These are phyloP conservation scores for Rosa hybrid DNA, from an alignment of 331 rosid species.

Conservation along the genomic window DNA sequence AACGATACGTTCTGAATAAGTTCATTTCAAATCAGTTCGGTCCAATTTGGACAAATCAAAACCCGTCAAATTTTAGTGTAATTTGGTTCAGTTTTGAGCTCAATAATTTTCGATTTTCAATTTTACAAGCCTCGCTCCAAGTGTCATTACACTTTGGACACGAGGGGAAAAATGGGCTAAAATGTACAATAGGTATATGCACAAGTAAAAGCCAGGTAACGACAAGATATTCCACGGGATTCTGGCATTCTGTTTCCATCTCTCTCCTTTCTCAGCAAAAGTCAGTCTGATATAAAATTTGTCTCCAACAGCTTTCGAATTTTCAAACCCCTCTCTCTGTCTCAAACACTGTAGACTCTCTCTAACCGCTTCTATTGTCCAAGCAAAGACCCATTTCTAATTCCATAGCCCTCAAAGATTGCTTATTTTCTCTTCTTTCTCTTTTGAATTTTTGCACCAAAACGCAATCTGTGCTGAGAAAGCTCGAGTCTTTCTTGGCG, in stretches of 20 bases:
- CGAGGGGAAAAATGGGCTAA: neutral
- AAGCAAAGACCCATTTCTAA: neutral
- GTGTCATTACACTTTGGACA: no score
- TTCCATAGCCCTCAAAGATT: neutral
- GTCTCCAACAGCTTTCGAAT: conserved; percentile 53
- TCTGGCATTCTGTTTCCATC: neutral
- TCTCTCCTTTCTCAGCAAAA: neutral
- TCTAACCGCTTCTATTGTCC: conserved; percentile 17
- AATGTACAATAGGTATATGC: neutral
- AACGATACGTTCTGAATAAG: no score
- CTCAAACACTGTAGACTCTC: conserved; percentile 14
- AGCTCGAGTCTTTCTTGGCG: conserved; percentile 7
- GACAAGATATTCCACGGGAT: conserved; percentile 22
- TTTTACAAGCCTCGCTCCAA: no score
- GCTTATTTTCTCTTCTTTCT: neutral
- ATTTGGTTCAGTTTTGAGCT: no score
- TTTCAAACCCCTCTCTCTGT: conserved; percentile 42
- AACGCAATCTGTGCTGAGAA: neutral
- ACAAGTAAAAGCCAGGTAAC: neutral
- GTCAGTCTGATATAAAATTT: conserved; percentile 45
- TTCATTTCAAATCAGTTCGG: no score
- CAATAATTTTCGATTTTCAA: no score
- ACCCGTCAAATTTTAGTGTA: no score
- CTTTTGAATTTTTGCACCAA: neutral
- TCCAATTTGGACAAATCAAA: no score